These are phyloP conservation scores for Isabelozyma rhagii DNA, from an alignment of 805 yeast species.

Conservation along the genomic window DNA sequence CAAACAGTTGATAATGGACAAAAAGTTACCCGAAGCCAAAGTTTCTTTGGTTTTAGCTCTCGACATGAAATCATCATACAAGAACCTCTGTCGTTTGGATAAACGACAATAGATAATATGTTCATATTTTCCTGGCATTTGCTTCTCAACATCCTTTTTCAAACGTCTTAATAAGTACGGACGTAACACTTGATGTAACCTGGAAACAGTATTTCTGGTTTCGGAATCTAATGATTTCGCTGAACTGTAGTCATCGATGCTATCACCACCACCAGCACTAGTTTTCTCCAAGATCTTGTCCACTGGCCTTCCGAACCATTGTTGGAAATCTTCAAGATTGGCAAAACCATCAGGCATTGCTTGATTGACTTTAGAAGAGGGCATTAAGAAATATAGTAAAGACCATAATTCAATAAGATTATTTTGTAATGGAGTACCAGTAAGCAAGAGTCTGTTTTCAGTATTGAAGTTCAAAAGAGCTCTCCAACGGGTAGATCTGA, in stretches of 20 bases:
- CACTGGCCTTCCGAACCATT: slow-evolving; percentile 98
- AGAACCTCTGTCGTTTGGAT: slow-evolving; percentile 85
- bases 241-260: slow-evolving; percentile 35
- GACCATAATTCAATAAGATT: slow-evolving; percentile 97
- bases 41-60: slow-evolving; percentile 95
- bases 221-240: slow-evolving; percentile 58
- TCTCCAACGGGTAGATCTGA: slow-evolving; percentile 96
- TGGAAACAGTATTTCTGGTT: slow-evolving; percentile 78
- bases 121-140: slow-evolving; percentile 98
- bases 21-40: slow-evolving; percentile 87
- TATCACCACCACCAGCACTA: slow-evolving; percentile 47
- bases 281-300: slow-evolving; percentile 81
- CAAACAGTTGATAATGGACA: slow-evolving; percentile 92
- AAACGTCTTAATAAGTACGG: slow-evolving; percentile 90
- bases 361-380: slow-evolving; percentile 68
- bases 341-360: slow-evolving; percentile 96
- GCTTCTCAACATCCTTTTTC: slow-evolving; percentile 95
- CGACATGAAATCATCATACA: slow-evolving; percentile 96
- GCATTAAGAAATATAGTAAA: slow-evolving; percentile 90
- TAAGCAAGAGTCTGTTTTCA: slow-evolving; percentile 76
- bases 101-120: slow-evolving; percentile 90
- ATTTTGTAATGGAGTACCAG: slow-evolving; percentile 97
- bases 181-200: slow-evolving; percentile 88
- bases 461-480: slow-evolving; percentile 92
- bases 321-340: slow-evolving; percentile 90